Conservation (phyloP, 2,329 filamentous ascomycete species). For the Penicillium expansum region DNA sequence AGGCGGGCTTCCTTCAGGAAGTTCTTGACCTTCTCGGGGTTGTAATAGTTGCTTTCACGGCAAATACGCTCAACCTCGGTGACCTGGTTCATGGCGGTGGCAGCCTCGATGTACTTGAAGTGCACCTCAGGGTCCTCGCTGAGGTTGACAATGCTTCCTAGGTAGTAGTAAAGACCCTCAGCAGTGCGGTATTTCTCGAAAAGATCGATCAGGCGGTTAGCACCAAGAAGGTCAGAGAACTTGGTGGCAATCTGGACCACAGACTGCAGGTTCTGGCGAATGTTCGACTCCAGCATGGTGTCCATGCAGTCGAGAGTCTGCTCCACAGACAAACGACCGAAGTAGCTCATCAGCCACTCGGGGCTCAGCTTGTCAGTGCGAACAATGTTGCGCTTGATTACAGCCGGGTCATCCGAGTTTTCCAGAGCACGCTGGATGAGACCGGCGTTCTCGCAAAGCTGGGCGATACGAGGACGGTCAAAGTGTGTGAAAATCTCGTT, state of each 20-base stretch:
- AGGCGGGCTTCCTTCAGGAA: constrained; percentile 96
- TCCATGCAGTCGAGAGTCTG: constrained; percentile 92
- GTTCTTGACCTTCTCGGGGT: constrained; percentile 96
- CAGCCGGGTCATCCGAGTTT: constrained; percentile 85
- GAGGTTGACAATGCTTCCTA: constrained; percentile 95
- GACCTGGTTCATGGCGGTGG: constrained; percentile 87
- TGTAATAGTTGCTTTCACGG: constrained; percentile 85
- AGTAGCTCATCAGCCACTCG: constrained; percentile 90
- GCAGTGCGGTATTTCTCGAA: constrained; percentile 98
- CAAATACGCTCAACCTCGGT: constrained; percentile 97
- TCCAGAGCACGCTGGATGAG: constrained; percentile 84
- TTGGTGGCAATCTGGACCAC: constrained; percentile 97
- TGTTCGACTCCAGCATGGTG: constrained; percentile 94
- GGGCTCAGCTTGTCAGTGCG: constrained; percentile 79
- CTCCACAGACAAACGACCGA: constrained; percentile 90
- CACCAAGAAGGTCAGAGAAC: constrained; percentile 89
- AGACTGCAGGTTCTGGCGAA: constrained; percentile 91
- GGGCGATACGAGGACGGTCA: constrained; percentile 83
- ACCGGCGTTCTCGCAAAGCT: constrained; percentile 89
- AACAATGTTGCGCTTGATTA: constrained; percentile 87
- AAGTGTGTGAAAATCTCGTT: constrained; percentile 99
- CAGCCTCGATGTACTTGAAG: constrained; percentile 99
- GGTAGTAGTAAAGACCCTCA: constrained; percentile 96
- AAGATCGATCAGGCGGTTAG: constrained; percentile 84
- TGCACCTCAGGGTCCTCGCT: constrained; percentile 93